Evolutionary conservation across 1,284 basidiomycete genomes (phyloP).

Genomic region (Testicularia cyperi): DNA sequence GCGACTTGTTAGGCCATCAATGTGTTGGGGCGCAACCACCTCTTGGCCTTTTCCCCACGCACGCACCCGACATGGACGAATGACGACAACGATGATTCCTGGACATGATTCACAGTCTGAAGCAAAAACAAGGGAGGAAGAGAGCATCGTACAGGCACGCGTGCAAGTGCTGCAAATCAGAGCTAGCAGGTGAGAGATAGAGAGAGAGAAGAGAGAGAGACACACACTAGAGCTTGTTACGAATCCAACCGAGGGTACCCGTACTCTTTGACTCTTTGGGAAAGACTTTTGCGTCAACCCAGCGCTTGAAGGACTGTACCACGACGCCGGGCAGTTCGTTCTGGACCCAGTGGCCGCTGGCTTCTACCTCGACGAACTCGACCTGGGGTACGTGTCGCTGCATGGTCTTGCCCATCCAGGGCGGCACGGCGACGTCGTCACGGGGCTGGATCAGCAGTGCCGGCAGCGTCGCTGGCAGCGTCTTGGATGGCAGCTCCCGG

Average conservation of each 20-base stretch:
- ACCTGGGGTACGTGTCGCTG: slow-evolving; percentile 33
- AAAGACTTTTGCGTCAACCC: slow-evolving; percentile 31
- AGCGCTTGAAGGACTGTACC: slow-evolving; percentile 24
- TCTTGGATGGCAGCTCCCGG: slow-evolving; percentile 13
- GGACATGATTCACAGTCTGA: no score
- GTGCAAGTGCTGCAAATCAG: no score
- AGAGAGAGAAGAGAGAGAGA: no score
- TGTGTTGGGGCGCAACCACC: no score
- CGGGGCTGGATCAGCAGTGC: slow-evolving; percentile 31
- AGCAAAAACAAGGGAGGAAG: no score
- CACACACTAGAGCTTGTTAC: slow-evolving; percentile 27
- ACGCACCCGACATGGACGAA: no score
- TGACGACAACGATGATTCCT: no score
- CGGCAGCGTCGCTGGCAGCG: slow-evolving; percentile 28
- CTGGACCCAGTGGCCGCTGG: slow-evolving; percentile 37
- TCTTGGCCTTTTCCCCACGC: no score
- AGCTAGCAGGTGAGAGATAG: no score
- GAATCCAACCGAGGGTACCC: slow-evolving; percentile 23
- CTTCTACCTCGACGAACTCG: slow-evolving; percentile 22
- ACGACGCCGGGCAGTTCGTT: slow-evolving; percentile 38
- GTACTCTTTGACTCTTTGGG: slow-evolving; percentile 27
- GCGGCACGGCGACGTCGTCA: slow-evolving; percentile 40
- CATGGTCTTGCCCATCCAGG: slow-evolving; percentile 26
- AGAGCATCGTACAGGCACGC: no score
- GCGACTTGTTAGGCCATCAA: no score